Percentiles rank a stretch among this genome's conserved stretches.
These are phyloP conservation scores for Syzygium oleosum DNA, from an alignment of 345 rosid genomes.

Conservation along the genomic window DNA sequence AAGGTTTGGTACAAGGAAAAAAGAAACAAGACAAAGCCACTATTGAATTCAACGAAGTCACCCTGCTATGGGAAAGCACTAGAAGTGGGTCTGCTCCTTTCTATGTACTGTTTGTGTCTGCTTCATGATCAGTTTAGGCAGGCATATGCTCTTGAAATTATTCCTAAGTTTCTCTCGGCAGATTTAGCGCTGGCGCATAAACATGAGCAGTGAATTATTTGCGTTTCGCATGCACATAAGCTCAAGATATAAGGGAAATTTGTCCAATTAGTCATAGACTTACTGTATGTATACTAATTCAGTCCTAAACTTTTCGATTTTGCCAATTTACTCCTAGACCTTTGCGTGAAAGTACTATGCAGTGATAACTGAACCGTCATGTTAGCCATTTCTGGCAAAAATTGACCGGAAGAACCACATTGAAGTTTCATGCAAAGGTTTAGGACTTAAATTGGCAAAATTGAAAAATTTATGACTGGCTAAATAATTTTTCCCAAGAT, in stretches of 20 bases:
- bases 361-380: rapidly evolving
- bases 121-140: not conserved
- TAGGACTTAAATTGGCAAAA: rapidly evolving
- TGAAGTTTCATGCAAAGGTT: not conserved
- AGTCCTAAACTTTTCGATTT: not conserved
- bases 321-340: rapidly evolving
- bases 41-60: not conserved
- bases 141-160: not conserved
- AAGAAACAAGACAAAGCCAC: not conserved
- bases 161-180: not conserved
- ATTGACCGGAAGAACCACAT: rapidly evolving
- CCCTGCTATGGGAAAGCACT: not conserved
- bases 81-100: not conserved
- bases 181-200: rapidly evolving
- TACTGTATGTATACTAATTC: not conserved
- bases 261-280: too few species aligned
- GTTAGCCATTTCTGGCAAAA: rapidly evolving
- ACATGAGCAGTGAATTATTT: not conserved
- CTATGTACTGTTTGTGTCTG: not conserved
- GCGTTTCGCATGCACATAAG: not conserved
- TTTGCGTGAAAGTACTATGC: rapidly evolving
- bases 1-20: not conserved
- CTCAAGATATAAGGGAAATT: rapidly evolving
- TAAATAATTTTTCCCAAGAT: rapidly evolving
- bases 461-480: rapidly evolving